Base-by-base conservation (phyloP, 2,329 filamentous ascomycete species). In the Thermothelomyces thermophilus region DNA sequence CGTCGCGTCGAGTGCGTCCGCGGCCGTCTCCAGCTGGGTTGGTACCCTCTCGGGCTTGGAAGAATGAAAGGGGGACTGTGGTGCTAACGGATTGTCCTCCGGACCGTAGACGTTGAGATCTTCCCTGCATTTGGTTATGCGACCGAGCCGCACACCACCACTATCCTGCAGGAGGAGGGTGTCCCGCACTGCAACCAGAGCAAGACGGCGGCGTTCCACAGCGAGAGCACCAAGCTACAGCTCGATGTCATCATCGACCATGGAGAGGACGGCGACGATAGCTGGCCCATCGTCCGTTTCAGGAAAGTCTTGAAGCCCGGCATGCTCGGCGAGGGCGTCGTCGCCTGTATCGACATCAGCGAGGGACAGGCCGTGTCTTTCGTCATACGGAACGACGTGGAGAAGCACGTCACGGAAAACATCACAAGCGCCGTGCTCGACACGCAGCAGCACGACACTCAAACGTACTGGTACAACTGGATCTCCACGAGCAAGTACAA, bases 91-190 rank as follows among this genome's bases (percentile, higher is more conserved):
- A 24, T 48, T 7, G 8, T 3, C 16, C n/a, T 51, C 13, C n/a
- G 9, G 10, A 8, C 39, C 5, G 16, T 34, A 74, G 79, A 86
- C 41, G 70, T 89, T 8, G 83, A 88, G 56, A 70, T 89, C 11
- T 87, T 87, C 56, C 86, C 86, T 1, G 80, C 83, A 1, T 86
- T 87, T 62, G 79, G 83, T 56, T 90, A 89, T 62, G 85, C 82
- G 3, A 72, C 73, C 42, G 79, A 83, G 40, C 56, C 71, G 1
- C 85, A 89, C 61, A 75, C 67, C 2, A 83, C 80, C 3, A 76
- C 76, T 2, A 72, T 86, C 22, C 61, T 75, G 9, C 70, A 74
- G 51, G 64, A 68, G 0, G 61, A 66, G 10, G 69, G 73, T 41
- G 65, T 68, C 3, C 63, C 71, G 1, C 63, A 66, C 39, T 62